Conservation (phyloP, 1,139 yeast species). For the Saccharomyces pastorianus region DNA sequence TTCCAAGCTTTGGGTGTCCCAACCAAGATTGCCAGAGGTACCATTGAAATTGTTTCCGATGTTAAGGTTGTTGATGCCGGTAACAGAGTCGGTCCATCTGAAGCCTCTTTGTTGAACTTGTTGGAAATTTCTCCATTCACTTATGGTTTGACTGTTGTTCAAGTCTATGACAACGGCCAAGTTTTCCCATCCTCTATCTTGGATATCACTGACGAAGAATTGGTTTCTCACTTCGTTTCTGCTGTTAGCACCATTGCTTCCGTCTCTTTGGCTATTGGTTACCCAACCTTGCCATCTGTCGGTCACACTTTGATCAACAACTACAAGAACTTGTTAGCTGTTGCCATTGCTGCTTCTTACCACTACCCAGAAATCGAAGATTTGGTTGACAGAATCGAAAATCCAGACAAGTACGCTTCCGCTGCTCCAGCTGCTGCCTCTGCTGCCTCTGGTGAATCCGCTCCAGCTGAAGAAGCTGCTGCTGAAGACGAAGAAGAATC, state of each 20-base stretch:
- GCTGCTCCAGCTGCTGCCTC: constrained; percentile 85
- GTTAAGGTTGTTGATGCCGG: constrained; percentile 89
- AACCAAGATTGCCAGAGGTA: constrained; percentile 99
- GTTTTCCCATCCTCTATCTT: constrained; percentile 93
- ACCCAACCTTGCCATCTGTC: constrained; percentile 99
- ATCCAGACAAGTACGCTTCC: constrained; percentile 99
- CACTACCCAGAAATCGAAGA: constrained; percentile 99
- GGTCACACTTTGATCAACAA: constrained; percentile 98
- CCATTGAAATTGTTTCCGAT: constrained; percentile 39
- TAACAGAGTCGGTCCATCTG: constrained; percentile 95
- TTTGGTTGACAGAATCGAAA: constrained; percentile 97
- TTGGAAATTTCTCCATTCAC: constrained; percentile 99
- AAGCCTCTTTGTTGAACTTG: constrained; percentile 98
- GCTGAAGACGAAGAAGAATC: constrained; percentile 73
- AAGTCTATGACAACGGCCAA: constrained; percentile 98
- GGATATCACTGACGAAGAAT: constrained; percentile 97
- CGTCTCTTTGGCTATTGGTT: constrained; percentile 92
- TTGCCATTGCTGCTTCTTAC: constrained; percentile 97
- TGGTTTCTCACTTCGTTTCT: constrained; percentile 81
- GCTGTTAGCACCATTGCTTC: constrained; percentile 94
- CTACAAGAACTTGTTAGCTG: constrained; percentile 97
- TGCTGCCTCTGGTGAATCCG: constrained; percentile 53
- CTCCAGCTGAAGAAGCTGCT: constrained; percentile 63
- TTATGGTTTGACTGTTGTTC: constrained; percentile 93
- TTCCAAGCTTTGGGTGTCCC: constrained; percentile 99